Evolutionary conservation across 495 filamentous ascomycete genomes (phyloP).

Genomic region (Xylaria curta): DNA sequence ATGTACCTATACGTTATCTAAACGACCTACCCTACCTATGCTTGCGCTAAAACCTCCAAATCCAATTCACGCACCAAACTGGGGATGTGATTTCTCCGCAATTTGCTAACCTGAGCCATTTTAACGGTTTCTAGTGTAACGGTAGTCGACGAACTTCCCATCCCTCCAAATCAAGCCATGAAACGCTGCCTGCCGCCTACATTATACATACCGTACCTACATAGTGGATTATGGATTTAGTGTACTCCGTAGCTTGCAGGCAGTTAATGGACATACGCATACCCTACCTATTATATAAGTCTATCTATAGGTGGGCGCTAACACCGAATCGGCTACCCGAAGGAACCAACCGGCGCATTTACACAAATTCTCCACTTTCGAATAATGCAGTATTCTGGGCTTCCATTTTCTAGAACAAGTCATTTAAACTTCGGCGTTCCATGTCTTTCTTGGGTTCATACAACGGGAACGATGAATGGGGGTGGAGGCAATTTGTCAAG

Average conservation of each 20-base stretch:
- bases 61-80: neutral
- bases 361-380: neutral
- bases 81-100: neutral
- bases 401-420: conserved; percentile 2
- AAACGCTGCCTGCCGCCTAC: neutral
- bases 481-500: neutral
- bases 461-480: neutral
- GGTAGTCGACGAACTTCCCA: neutral
- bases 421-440: neutral
- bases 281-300: neutral
- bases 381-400: neutral
- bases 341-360: conserved; percentile 7
- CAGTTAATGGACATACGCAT: neutral
- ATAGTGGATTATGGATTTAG: neutral
- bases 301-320: neutral
- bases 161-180: neutral
- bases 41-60: neutral
- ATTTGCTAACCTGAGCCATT: neutral
- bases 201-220: neutral
- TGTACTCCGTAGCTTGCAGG: neutral
- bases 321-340: neutral
- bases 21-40: neutral
- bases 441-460: neutral
- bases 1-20: neutral
- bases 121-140: neutral